Conservation (phyloP, 192 early-diverging fungal genomes). For the Coemansia erecta region DNA sequence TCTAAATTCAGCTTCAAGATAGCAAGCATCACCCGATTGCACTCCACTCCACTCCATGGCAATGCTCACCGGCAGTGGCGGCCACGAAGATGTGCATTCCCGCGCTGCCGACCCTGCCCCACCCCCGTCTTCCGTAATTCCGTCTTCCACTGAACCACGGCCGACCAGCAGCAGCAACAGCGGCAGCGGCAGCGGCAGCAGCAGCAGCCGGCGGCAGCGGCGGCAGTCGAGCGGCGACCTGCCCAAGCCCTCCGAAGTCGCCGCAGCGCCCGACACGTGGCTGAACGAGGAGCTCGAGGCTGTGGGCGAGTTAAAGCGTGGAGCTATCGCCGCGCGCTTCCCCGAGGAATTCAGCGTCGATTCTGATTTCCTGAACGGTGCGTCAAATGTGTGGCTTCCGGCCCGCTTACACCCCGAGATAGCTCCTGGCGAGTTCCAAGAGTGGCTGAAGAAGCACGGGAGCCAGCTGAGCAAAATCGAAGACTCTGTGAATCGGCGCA, state of each 20-base stretch:
- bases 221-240: background rate
- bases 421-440: slow-evolving; percentile 56
- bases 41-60: background rate
- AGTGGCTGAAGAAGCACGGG: slow-evolving; percentile 52
- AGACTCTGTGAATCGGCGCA: slow-evolving; percentile 42
- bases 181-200: background rate
- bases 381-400: slow-evolving; percentile 56
- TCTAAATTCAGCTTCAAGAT: no score
- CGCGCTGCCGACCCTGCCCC: background rate
- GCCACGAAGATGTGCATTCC: slow-evolving; percentile 5
- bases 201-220: background rate
- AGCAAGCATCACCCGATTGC: no score
- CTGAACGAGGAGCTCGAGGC: slow-evolving; percentile 47
- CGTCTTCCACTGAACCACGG: background rate
- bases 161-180: background rate
- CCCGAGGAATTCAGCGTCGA: slow-evolving; percentile 54
- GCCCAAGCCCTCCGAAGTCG: background rate
- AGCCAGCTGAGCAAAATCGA: slow-evolving; percentile 43
- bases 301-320: slow-evolving; percentile 54
- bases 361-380: slow-evolving; percentile 42
- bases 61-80: slow-evolving; percentile 7
- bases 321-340: slow-evolving; percentile 52
- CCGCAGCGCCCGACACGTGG: slow-evolving; percentile 21
- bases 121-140: no score
- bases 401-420: slow-evolving; percentile 58